These are phyloP conservation scores for Vitis cinerea DNA, from an alignment of 164 flowering plant species.

Conservation along the genomic window DNA sequence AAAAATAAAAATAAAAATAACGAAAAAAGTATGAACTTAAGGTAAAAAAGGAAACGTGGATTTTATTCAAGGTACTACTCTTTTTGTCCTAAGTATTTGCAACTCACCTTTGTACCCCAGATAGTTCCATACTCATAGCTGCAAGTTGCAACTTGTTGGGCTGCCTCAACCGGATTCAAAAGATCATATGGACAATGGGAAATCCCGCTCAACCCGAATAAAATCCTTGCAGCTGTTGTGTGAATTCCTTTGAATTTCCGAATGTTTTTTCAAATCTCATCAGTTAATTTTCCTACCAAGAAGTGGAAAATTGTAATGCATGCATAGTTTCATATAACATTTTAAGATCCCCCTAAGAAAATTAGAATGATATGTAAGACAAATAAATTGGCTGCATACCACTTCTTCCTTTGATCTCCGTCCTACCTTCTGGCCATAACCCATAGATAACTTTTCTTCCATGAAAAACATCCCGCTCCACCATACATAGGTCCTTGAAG, in stretches of 20 bases:
- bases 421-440: conserved; percentile 21
- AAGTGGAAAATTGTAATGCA: background rate
- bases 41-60: no score
- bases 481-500: conserved; percentile 49
- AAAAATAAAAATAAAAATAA: no score
- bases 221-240: conserved; percentile 21
- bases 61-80: no score
- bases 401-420: background rate
- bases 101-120: conserved; percentile 56
- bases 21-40: no score
- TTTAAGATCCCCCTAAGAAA: no score
- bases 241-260: conserved; percentile 37
- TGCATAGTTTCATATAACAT: no score
- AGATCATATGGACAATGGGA: conserved; percentile 2
- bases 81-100: background rate
- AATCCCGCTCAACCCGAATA: conserved; percentile 17
- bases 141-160: conserved; percentile 35
- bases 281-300: conserved; percentile 16
- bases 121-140: conserved; percentile 41
- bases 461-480: conserved; percentile 50
- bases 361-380: background rate
- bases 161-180: conserved; percentile 31
- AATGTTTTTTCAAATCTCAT: conserved; percentile 14
- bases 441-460: conserved; percentile 54
- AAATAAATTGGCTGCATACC: conserved; percentile 1